Base-by-base conservation (phyloP, 768 basidiomycete species). In the Pholiota conissans region DNA sequence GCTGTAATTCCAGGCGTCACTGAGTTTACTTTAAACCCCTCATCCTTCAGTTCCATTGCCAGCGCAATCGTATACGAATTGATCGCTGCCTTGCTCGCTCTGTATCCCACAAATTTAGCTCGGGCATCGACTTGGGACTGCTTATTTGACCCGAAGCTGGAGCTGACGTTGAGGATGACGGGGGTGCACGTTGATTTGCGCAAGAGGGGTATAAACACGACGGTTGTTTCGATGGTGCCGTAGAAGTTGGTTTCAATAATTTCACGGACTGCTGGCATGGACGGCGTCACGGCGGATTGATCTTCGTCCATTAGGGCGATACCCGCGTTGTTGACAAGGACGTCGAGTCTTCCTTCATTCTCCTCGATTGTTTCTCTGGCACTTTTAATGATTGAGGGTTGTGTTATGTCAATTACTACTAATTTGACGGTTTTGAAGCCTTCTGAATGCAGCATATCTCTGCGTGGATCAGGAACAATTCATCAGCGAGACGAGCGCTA, bases 41-140 rank as follows among this genome's bases (percentile, higher is more conserved):
- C 30, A 6, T 32, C 30, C 30, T 32, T 32, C 7, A 32, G 30
- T 32, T 32, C 30, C 30, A 32, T 32, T 13, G 30, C 30, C 30
- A 90, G 72, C 1, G 80, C 81, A 56, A 82, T 84, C 0, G 78
- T 73, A 49, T 89, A 81, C 40, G 80, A 80, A 48, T 85, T 83
- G 0, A 82, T 84, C 5, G 88, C 89, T 0, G 83, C 87, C 72
- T 90, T 90, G 59, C 84, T 85, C 2, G 86, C 84, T 61, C 88
- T 89, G 66, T 89, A 89, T 6, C 77, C 78, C 22, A 74, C 71
- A 24, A 71, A 55, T 60, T 78, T 74, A 13, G 74, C 58, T 24
- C 42, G n/a, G 6, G 68, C 61, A 27, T 73, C 61, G 3, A 71
- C 66, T 22, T 62, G 57, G 3, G 78, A 70, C 63, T 75, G 52